Percentiles rank a stretch among this genome's conserved stretches.
phyloP scores from a whole-genome alignment of 768 basidiomycete species.

The Sarcodon sp. region DNA sequence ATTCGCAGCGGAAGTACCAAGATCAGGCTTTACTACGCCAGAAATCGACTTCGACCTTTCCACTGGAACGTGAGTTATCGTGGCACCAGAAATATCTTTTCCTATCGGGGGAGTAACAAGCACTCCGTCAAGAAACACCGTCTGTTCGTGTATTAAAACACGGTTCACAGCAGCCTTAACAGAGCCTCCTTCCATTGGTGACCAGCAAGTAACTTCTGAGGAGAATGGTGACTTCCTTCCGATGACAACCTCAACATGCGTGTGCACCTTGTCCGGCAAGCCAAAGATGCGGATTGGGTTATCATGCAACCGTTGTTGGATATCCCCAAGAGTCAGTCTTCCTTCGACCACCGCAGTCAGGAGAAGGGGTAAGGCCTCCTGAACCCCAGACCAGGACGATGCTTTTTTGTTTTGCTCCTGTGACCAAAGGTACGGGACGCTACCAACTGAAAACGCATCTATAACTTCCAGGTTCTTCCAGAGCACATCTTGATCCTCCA shows the following conservation, averaged over 20 bases:
- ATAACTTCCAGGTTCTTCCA: conserved; percentile 80
- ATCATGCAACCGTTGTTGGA: conserved; percentile 75
- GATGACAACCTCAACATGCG: conserved; percentile 87
- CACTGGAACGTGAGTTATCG: conserved; percentile 27
- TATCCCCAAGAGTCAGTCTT: conserved; percentile 69
- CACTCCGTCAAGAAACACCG: conserved; percentile 78
- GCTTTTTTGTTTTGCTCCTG: conserved; percentile 43
- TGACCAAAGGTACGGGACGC: conserved; percentile 69
- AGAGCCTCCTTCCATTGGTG: conserved; percentile 54
- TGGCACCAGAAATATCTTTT: conserved; percentile 58
- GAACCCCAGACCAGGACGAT: conserved; percentile 66
- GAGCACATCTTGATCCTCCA: conserved; percentile 66
- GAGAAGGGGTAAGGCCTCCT: conserved; percentile 80
- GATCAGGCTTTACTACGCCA: conserved; percentile 1
- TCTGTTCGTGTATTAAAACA: conserved; percentile 83
- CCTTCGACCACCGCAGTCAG: conserved; percentile 77
- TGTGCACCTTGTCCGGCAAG: conserved; percentile 74
- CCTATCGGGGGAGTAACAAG: conserved; percentile 48
- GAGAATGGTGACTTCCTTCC: conserved; percentile 39
- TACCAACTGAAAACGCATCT: conserved; percentile 85
- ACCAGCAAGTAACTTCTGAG: conserved; percentile 54
- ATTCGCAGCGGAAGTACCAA: not conserved
- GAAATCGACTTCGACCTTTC: conserved; percentile 14
- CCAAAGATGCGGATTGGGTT: conserved; percentile 90
- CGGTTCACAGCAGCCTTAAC: conserved; percentile 77